Percentiles rank a stretch among this genome's conserved stretches.
Evolutionary conservation across 2,329 filamentous ascomycete genomes (phyloP).

Genomic region (Daldinia sp.): DNA sequence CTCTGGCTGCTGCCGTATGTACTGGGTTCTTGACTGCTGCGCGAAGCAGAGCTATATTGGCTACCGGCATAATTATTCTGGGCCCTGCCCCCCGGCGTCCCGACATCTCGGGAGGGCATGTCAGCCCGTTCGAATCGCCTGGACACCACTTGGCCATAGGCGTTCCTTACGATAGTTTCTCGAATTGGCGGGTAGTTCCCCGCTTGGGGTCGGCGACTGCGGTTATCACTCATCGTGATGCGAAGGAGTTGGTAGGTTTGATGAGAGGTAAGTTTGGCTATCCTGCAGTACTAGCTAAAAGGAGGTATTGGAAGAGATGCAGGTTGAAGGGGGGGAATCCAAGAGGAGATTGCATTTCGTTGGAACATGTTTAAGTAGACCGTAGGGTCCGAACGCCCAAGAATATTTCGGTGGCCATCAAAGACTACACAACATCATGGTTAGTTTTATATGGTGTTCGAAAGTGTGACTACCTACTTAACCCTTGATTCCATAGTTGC

Average conservation of each 20-base stretch:
- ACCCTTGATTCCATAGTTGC: background rate
- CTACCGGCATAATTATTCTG: too few species aligned
- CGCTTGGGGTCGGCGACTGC: too few species aligned
- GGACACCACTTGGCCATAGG: background rate
- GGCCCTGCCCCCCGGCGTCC: background rate
- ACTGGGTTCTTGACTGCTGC: background rate
- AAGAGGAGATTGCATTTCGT: background rate
- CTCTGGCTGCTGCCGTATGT: background rate
- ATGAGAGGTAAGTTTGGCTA: background rate
- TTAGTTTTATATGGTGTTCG: background rate
- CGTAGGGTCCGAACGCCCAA: background rate
- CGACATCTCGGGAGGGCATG: too few species aligned
- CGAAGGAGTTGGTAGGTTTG: background rate
- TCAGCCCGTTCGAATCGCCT: background rate
- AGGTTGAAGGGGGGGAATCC: background rate
- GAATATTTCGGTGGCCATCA: too few species aligned
- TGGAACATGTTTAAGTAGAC: background rate
- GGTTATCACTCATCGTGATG: background rate
- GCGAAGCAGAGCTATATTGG: background rate
- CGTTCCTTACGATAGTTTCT: background rate
- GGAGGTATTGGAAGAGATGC: background rate
- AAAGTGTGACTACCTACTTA: too few species aligned
- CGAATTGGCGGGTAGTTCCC: background rate
- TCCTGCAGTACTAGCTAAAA: background rate
- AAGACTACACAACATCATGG: background rate